These are phyloP conservation scores for Daldinia decipiens DNA, from an alignment of 495 filamentous ascomycete species.

Conservation along the genomic window DNA sequence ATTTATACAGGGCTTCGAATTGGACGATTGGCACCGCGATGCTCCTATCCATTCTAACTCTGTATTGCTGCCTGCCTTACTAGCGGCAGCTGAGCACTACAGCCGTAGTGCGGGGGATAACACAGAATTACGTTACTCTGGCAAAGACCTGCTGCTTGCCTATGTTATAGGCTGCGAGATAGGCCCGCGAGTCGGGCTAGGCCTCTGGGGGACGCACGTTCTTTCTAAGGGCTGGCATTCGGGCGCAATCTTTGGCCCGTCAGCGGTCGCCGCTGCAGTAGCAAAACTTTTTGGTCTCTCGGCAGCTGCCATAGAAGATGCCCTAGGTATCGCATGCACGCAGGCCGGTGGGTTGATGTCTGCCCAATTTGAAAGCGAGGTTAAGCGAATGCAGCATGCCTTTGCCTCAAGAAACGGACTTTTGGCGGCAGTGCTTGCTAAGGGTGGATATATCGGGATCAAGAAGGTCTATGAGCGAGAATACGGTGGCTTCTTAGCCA, in stretches of 20 bases:
- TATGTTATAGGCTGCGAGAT: not conserved
- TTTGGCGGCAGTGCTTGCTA: slow-evolving; percentile 53
- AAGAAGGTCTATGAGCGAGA: slow-evolving; percentile 56
- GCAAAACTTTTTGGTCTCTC: slow-evolving; percentile 52
- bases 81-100: not conserved
- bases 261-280: slow-evolving; percentile 53
- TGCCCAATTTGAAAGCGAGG: slow-evolving; percentile 56
- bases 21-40: not conserved
- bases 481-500: slow-evolving; percentile 57
- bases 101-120: not conserved
- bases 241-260: slow-evolving; percentile 56
- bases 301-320: slow-evolving; percentile 48
- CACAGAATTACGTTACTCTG: not conserved
- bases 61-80: not conserved
- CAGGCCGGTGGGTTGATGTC: slow-evolving; percentile 57
- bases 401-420: slow-evolving; percentile 60
- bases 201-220: not conserved
- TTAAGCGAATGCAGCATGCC: slow-evolving; percentile 60
- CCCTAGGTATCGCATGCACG: slow-evolving; percentile 57
- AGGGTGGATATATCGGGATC: slow-evolving; percentile 55
- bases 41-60: not conserved
- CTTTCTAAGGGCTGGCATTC: slow-evolving; percentile 54
- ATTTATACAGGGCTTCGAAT: not conserved
- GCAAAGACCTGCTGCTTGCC: not conserved
- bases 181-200: not conserved